These are phyloP conservation scores for Dactylorhiza incarnata DNA, from an alignment of 106 monocot species.

Conservation along the genomic window DNA sequence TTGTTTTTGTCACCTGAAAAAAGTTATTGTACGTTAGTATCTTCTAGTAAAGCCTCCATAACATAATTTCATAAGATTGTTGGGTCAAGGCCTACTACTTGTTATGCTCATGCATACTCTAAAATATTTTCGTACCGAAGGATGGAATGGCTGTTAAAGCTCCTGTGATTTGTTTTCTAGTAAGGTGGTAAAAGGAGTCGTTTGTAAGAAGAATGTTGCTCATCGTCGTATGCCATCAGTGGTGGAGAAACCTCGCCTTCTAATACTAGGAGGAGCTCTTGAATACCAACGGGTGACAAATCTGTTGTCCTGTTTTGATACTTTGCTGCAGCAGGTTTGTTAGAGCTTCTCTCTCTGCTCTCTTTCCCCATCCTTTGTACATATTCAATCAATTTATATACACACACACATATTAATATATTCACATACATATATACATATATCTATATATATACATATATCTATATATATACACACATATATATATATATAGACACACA, in stretches of 20 bases:
- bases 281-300: conserved; percentile 80
- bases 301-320: conserved; percentile 88
- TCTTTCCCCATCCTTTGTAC: neutral
- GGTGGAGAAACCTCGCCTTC: conserved; percentile 67
- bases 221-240: conserved; percentile 69
- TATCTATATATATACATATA: no score
- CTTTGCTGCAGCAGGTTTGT: conserved; percentile 78
- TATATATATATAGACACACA: no score
- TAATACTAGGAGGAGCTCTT: conserved; percentile 92
- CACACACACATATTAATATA: no score
- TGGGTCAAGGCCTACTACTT: neutral
- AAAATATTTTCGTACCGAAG: neutral
- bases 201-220: conserved; percentile 92
- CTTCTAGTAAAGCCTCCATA: neutral
- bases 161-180: conserved; percentile 32
- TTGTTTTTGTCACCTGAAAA: neutral
- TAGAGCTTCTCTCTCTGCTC: neutral
- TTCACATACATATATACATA: no score
- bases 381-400: neutral
- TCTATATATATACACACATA: no score
- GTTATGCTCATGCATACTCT: conserved; percentile 2
- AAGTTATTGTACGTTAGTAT: neutral
- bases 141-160: conserved; percentile 3
- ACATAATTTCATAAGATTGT: neutral
- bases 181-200: conserved; percentile 70